Evolutionary conservation across 371 early-diverging fungal species (phyloP), one percentile per base, ranked within the genome.

Genomic region (Mortierella sp.): DNA sequence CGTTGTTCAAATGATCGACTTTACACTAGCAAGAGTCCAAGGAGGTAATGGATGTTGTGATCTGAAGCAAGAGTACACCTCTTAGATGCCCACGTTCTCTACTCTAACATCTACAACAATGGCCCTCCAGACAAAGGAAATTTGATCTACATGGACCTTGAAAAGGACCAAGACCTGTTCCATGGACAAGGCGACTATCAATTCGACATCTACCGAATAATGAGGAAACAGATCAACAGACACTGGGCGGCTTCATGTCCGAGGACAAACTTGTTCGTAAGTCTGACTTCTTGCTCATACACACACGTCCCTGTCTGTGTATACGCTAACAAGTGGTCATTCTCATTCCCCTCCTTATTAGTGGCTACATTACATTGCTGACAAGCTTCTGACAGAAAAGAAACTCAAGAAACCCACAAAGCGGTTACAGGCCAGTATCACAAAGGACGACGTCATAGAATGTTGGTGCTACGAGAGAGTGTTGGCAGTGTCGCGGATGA

Each of bases 191-290:
- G 89, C 21, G 94, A 94, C 71, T 80, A 85, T 40, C 94, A 93
- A 80, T 94, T 85, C 71, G 92, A 90, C 40, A 84, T 94, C 25
- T 95, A 95, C 60, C 80, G 92, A 54, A 80, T 82, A 80, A 94
- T 94, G 95, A 83, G 83, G 28, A 70, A 68, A 28, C 79, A 69
- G 28, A 62, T 78, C 17, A 54, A 64, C 12, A 71, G 71, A 9
- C 71, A 83, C 45, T 91, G 92, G 92, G 44, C 64, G 1, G 66
- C 57, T 1, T 88, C 81, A 44, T 65, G 67, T 55, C 88, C 90
- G 2, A 65, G 71, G 53, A 88, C 88, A 6, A 91, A 89, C 65
- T 71, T 88, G 21, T 74, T 80, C 55, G 86, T 85, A 71, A 67
- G 80, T 53, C 46, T 57, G 51, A 68, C 40, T 63, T 51, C 22